phyloP scores from a whole-genome alignment of 2,329 filamentous ascomycete species.

The Colletotrichum filicis region DNA sequence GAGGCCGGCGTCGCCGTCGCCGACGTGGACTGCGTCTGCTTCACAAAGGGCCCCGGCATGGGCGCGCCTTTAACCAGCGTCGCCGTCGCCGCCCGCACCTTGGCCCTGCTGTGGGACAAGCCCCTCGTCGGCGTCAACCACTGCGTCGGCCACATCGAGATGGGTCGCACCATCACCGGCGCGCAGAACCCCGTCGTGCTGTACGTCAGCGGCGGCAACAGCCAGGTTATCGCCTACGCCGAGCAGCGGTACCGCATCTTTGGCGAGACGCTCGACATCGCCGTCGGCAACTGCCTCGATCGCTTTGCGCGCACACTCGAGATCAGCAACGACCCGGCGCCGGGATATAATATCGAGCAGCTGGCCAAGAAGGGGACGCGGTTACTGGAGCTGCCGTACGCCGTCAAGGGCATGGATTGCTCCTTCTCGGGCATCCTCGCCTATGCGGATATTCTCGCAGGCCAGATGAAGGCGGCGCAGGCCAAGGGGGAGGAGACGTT shows the following conservation, averaged over 20 bases:
- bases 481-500: constrained; percentile 67
- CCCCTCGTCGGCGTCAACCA: constrained; percentile 97
- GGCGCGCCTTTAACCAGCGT: constrained; percentile 90
- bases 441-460: constrained; percentile 82
- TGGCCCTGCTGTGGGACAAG: constrained; percentile 86
- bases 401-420: constrained; percentile 99
- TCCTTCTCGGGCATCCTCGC: constrained; percentile 94
- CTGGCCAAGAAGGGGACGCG: constrained; percentile 79
- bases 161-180: constrained; percentile 93
- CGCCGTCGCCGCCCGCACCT: constrained; percentile 84
- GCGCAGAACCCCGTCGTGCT: constrained; percentile 92
- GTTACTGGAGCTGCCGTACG: constrained; percentile 90
- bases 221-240: constrained; percentile 96
- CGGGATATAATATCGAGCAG: constrained; percentile 98
- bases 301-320: constrained; percentile 90
- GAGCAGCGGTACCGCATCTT: constrained; percentile 97
- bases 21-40: constrained; percentile 93
- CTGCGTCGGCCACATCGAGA: constrained; percentile 98
- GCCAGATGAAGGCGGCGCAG: constrained; percentile 65
- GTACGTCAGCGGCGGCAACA: constrained; percentile 96
- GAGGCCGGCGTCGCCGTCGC: constrained; percentile 70
- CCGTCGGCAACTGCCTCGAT: constrained; percentile 97
- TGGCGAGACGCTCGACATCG: constrained; percentile 96
- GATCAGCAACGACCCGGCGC: constrained; percentile 95
- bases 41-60: constrained; percentile 96